These are phyloP conservation scores for Steccherinum ochraceum DNA, from an alignment of 768 basidiomycete genomes.

Conservation along the genomic window DNA sequence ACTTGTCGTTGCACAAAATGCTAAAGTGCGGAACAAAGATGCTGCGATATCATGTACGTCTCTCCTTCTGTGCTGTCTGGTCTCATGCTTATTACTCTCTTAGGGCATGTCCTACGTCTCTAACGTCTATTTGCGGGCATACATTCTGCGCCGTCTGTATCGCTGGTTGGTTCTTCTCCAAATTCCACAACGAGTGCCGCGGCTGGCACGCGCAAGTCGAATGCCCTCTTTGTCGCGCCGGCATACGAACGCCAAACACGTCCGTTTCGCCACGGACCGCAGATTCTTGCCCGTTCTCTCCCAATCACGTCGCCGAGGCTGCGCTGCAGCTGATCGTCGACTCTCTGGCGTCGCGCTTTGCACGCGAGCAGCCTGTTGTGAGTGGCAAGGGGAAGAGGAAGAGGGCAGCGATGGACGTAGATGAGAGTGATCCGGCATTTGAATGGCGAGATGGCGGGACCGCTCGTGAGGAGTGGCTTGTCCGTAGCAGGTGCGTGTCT, in stretches of 20 bases:
- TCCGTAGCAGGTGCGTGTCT: not conserved
- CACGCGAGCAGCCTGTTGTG: not conserved
- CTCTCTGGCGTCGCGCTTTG: not conserved
- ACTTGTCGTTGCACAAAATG: no score
- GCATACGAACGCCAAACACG: conserved; percentile 36
- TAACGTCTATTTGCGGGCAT: conserved; percentile 56
- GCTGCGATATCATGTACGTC: conserved; percentile 52
- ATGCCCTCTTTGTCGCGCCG: conserved; percentile 60
- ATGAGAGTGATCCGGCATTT: not conserved
- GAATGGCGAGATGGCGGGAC: not conserved
- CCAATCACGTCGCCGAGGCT: conserved; percentile 49
- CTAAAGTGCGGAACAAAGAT: no score
- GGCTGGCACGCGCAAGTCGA: conserved; percentile 63
- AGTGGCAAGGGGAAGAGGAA: not conserved
- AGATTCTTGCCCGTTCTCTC: conserved; percentile 55
- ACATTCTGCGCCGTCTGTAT: conserved; percentile 64
- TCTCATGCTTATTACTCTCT: no score
- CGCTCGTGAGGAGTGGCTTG: not conserved
- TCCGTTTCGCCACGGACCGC: conserved; percentile 46
- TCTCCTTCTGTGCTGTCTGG: not conserved
- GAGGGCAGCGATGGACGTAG: not conserved
- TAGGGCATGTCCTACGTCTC: conserved; percentile 49
- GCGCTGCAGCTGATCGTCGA: not conserved
- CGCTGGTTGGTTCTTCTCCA: conserved; percentile 64
- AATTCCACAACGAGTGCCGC: conserved; percentile 55